A percentile compares a stretch with the other conserved stretches of the same genome.
Evolutionary conservation across 2,329 filamentous ascomycete genomes (phyloP).

Genomic region (Pleomassaria siparia): DNA sequence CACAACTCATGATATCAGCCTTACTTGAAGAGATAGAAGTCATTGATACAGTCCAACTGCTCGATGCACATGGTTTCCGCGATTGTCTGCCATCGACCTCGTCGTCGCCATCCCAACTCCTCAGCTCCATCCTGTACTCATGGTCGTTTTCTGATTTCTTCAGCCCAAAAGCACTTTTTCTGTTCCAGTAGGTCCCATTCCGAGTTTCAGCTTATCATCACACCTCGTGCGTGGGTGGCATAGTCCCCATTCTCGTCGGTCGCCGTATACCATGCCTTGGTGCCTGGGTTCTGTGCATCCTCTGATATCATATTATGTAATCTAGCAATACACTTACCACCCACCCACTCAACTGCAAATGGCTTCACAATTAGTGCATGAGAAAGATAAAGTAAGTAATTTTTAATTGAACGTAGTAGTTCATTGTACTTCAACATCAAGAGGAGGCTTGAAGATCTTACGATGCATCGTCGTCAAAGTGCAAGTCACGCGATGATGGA

Average conservation of each 20-base stretch:
- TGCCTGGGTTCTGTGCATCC: too few relatives aligned
- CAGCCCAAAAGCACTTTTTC: neutral
- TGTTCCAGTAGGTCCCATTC: neutral
- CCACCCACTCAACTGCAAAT: too few relatives aligned
- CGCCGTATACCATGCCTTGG: neutral
- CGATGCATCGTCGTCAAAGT: neutral
- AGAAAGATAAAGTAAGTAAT: too few relatives aligned
- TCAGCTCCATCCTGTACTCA: neutral
- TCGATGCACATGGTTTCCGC: constrained; percentile 19
- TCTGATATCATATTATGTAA: constrained; percentile 4
- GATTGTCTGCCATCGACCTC: constrained; percentile 4
- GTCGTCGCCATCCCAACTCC: constrained; percentile 2
- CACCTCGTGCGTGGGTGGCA: neutral
- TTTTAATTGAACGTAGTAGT: too few relatives aligned
- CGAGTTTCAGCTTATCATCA: neutral
- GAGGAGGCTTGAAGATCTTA: neutral
- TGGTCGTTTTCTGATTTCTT: neutral
- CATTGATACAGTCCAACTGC: neutral
- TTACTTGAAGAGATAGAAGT: neutral
- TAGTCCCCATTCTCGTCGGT: neutral
- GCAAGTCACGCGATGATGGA: neutral
- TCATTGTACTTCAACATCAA: too few relatives aligned
- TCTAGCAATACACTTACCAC: neutral
- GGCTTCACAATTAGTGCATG: too few relatives aligned
- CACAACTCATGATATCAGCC: constrained; percentile 5